A percentile compares a stretch with the other conserved stretches of the same genome.
phyloP scores from a whole-genome alignment of 1,284 basidiomycete genomes.

The Fomitopsis schrenkii region DNA sequence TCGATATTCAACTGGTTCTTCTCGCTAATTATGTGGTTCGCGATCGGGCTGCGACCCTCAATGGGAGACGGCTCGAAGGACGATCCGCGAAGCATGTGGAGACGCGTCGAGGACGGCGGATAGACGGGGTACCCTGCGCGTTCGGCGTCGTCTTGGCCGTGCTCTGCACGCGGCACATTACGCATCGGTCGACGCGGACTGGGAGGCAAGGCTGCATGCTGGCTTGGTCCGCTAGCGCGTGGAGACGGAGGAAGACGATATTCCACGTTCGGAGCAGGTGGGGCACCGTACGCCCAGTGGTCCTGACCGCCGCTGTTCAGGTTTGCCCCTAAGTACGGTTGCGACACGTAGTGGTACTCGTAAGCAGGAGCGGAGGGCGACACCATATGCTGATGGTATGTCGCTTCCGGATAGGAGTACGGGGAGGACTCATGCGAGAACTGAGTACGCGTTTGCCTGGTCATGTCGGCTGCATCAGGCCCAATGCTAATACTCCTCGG shows the following conservation, averaged over 20 bases:
- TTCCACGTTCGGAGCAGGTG: constrained; percentile 13
- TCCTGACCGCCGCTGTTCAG: neutral
- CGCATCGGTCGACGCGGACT: constrained; percentile 5
- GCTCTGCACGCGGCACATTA: neutral
- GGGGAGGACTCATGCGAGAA: constrained; percentile 12
- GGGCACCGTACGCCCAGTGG: constrained; percentile 17
- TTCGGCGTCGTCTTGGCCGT: neutral
- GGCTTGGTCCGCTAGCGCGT: constrained; percentile 4
- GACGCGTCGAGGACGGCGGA: neutral
- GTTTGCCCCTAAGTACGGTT: neutral
- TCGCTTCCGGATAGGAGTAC: constrained; percentile 7
- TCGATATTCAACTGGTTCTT: constrained; percentile 68
- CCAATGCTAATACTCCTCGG: constrained; percentile 21
- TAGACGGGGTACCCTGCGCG: neutral
- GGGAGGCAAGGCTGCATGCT: constrained; percentile 1
- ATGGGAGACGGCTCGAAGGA: neutral
- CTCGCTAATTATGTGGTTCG: constrained; percentile 32
- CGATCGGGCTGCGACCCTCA: neutral
- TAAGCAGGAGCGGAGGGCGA: neutral
- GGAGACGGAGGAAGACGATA: constrained; percentile 14
- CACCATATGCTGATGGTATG: constrained; percentile 5
- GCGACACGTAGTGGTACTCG: constrained; percentile 5
- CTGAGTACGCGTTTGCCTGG: constrained; percentile 6
- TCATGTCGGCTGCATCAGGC: constrained; percentile 11
- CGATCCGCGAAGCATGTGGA: neutral